phyloP scores from a whole-genome alignment of 2,329 filamentous ascomycete genomes.

The Fusarium mundagurra region DNA sequence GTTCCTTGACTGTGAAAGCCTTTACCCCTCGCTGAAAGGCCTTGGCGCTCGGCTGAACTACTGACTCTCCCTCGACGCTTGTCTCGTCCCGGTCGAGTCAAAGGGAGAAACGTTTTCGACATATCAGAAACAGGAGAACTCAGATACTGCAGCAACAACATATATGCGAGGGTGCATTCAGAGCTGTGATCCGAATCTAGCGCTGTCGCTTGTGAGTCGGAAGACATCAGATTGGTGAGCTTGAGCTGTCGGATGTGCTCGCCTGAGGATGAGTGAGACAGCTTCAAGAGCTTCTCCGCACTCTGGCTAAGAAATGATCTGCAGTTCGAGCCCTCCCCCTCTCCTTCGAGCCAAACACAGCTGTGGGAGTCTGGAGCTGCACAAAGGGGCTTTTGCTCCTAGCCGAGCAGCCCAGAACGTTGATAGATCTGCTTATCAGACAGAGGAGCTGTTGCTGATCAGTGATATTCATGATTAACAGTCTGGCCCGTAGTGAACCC shows the following conservation, averaged over 20 bases:
- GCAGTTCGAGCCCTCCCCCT: conserved; percentile 6
- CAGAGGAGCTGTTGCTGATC: conserved; percentile 6
- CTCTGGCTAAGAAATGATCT: conserved; percentile 27
- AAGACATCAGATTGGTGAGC: conserved; percentile 11
- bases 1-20: not conserved
- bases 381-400: conserved; percentile 7
- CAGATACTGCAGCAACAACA: not conserved
- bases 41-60: conserved; percentile 15
- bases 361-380: conserved; percentile 10
- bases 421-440: conserved; percentile 25
- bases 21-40: conserved; percentile 8
- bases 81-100: conserved; percentile 8
- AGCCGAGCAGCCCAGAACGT: conserved; percentile 17
- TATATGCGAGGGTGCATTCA: conserved; percentile 11
- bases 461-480: conserved; percentile 19
- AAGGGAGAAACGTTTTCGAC: conserved; percentile 15
- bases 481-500: conserved; percentile 18
- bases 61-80: conserved; percentile 7
- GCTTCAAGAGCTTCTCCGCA: conserved; percentile 31
- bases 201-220: not conserved
- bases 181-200: conserved; percentile 3
- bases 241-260: conserved; percentile 12
- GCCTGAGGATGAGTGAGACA: conserved; percentile 20
- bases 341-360: not conserved
- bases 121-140: conserved; percentile 20